Base-by-base conservation (phyloP, 257 asterid species). In the Solanum appendiculatum region DNA sequence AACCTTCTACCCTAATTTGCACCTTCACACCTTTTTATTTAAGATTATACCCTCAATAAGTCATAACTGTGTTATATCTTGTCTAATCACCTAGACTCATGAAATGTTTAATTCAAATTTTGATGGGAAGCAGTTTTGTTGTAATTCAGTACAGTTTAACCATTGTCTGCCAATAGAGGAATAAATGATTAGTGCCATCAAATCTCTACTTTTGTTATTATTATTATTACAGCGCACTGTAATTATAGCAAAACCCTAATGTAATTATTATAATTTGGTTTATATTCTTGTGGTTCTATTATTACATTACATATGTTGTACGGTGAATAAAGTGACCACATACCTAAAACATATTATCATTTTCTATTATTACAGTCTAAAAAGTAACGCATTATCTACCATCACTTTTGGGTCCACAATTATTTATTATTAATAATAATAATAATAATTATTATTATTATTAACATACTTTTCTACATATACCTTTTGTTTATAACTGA, bases 161-260 rank as follows among this genome's bases (percentile, higher is more conserved):
- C 36, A 68, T 10, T 51, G 86, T 83, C n/a, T 39, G 54, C 56
- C 64, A 77, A 58, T 58, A 63, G 10, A 46, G 84, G 83, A 74
- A 83, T 64, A 86, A 74, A 86, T 89, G 83, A 89, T 89, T 89
- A 46, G 51, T 73, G 64, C 69, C 86, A 89, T 86, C 75, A 68
- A 84, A 77, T 86, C 87, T 86, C 15, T 83, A 84, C 86, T 51
- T 46, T 51, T 86, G 33, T n/a, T 64, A 2, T 39, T 27, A 10
- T 88, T 84, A 84, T 84, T 81, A 75, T 81, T 80, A 86, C 86
- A 88, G 84, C 82, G n/a, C 86, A 54, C 46, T 87, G 87, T 87
- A 74, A 87, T 88, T 82, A 85, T 87, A n/a, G 39, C 72, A 7
- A 87, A 86, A 69, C 29, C 16, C 44, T 86, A 86, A 87, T 72